Conservation (phyloP, 1,139 yeast genomes). For the Waltiozyma sp. region DNA sequence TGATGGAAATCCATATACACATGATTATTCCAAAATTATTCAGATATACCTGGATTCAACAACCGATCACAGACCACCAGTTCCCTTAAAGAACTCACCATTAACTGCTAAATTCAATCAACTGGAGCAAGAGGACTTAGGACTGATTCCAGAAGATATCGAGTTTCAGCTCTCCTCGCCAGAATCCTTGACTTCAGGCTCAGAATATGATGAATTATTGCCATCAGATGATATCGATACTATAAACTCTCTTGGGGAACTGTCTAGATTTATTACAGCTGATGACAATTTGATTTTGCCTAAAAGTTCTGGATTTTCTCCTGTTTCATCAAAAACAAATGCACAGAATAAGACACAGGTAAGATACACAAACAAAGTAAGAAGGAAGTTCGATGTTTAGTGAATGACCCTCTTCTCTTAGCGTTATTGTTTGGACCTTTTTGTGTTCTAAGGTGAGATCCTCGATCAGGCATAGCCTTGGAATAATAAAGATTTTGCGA, state of each 20-base stretch:
- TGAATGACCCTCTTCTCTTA: too few species aligned
- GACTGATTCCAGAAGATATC: background rate
- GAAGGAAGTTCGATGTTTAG: too few species aligned
- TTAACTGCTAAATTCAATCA: background rate
- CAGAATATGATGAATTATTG: background rate
- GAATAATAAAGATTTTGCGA: too few species aligned
- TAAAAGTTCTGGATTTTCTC: too few species aligned
- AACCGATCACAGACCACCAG: background rate
- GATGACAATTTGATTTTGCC: background rate
- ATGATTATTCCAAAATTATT: background rate
- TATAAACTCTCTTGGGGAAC: background rate
- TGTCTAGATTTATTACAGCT: background rate
- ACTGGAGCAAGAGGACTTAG: background rate
- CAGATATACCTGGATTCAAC: background rate
- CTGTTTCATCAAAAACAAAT: too few species aligned
- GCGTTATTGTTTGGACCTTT: too few species aligned
- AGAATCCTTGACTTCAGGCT: background rate
- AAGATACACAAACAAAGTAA: too few species aligned
- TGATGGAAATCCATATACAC: background rate
- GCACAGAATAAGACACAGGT: too few species aligned
- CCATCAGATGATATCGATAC: too few species aligned
- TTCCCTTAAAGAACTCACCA: background rate
- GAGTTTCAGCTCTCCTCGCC: background rate
- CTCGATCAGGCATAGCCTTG: too few species aligned
- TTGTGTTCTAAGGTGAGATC: too few species aligned